phyloP scores from a whole-genome alignment of 2,329 filamentous ascomycete species.

The Fusarium sp. region DNA sequence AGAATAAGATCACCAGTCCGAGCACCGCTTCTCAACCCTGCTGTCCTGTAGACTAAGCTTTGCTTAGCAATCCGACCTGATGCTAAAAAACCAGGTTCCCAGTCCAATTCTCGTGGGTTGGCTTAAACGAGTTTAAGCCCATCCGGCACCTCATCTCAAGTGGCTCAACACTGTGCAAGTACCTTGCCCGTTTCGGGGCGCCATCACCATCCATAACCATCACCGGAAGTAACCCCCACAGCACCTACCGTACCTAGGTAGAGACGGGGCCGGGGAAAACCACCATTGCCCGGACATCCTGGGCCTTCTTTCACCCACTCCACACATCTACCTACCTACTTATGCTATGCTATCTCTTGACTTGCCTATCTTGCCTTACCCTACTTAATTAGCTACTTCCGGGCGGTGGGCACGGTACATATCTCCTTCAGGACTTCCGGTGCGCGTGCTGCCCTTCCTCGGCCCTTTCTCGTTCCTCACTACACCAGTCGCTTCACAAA shows the following conservation, averaged over 20 bases:
- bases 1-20: too few relatives aligned
- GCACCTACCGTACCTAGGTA: not conserved
- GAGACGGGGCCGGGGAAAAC: constrained; percentile 15
- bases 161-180: constrained; percentile 26
- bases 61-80: constrained; percentile 3
- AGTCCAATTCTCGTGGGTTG: not conserved
- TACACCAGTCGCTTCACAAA: constrained; percentile 26
- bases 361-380: constrained; percentile 4
- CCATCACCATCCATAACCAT: constrained; percentile 22
- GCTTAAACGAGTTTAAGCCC: not conserved
- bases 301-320: constrained; percentile 11
- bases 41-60: not conserved
- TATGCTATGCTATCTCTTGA: not conserved
- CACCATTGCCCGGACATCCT: constrained; percentile 1
- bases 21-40: not conserved
- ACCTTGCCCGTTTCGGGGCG: constrained; percentile 17
- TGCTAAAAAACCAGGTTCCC: constrained; percentile 9
- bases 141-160: not conserved
- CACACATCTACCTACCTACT: constrained; percentile 32
- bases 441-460: constrained; percentile 37
- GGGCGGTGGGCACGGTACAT: constrained; percentile 24
- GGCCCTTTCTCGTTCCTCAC: constrained; percentile 38
- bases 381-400: constrained; percentile 5
- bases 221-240: constrained; percentile 24
- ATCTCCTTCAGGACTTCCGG: constrained; percentile 21